Conservation (phyloP, 306 rosid species). For the Vigna reflexopilosa region DNA sequence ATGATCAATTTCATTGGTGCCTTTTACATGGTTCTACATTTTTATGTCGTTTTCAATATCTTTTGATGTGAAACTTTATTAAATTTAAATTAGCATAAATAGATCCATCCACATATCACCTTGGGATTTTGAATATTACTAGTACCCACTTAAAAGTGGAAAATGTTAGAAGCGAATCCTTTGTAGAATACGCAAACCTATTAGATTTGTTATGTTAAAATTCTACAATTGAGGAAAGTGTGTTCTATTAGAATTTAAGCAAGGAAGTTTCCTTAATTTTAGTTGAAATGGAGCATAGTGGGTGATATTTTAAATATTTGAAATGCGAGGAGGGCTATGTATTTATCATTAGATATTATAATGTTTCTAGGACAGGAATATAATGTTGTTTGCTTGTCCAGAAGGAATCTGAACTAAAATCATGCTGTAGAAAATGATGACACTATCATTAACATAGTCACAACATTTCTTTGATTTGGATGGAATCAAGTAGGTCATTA, state of each 20-base stretch:
- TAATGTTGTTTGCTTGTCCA: slow-evolving; percentile 28
- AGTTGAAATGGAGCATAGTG: slow-evolving; percentile 3
- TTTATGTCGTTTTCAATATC: not conserved
- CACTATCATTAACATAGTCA: slow-evolving; percentile 4
- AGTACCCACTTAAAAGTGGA: slow-evolving; percentile 6
- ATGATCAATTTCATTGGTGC: not conserved
- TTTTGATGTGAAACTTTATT: slow-evolving; percentile 13
- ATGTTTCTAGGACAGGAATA: slow-evolving; percentile 26
- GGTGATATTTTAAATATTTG: slow-evolving; percentile 18
- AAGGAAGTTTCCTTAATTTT: slow-evolving; percentile 26
- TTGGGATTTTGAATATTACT: slow-evolving; percentile 35
- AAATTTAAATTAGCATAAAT: not conserved
- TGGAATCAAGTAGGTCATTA: slow-evolving; percentile 27
- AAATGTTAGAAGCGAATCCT: slow-evolving; percentile 25
- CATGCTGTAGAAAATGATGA: slow-evolving; percentile 12
- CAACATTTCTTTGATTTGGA: slow-evolving; percentile 16
- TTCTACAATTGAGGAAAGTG: slow-evolving; percentile 18
- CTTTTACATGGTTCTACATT: slow-evolving; percentile 14
- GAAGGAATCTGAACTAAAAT: slow-evolving; percentile 28
- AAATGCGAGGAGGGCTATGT: slow-evolving; percentile 11
- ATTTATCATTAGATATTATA: slow-evolving; percentile 8
- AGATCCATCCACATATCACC: not conserved
- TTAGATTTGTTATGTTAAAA: slow-evolving; percentile 10
- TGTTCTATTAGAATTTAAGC: slow-evolving; percentile 28
- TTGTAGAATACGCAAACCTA: not conserved